Base-by-base conservation (phyloP, 1,284 basidiomycete genomes). In the Phaffia rhodozyma region DNA sequence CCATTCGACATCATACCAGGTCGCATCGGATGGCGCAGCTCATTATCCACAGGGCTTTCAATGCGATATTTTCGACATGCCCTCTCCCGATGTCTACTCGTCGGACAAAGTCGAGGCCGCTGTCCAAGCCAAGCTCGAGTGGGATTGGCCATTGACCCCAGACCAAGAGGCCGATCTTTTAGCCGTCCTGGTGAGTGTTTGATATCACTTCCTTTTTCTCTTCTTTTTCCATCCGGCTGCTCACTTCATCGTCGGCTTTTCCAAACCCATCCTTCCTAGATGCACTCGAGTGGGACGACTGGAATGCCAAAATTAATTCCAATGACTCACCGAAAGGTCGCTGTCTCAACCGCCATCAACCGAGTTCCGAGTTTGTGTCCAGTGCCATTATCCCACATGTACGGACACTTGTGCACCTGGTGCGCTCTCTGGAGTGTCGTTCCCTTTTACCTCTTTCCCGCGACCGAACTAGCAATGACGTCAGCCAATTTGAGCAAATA, bases 271-370 rank as follows among this genome's bases (percentile, higher is more conserved):
- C 16, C 13, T 7, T 11, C 13, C 13, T 16, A 43, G 38, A 43
- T 43, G n/a, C 84, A 85, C 67, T 84, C 83, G 3, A 80, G 79
- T 1, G 83, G 84, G 48, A 83, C 82, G 18, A 82, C 81, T 6
- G 76, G 81, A 29, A 75, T 77, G 67, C 77, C 76, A 13, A 81
- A 83, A 69, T 79, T 80, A 0, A 76, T 81, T 52, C 71, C 73
- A 25, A 70, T 76, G 55, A 77, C 75, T 0, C 80, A 82, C 69
- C 73, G 73, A 51, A 72, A 73, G 2, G 69, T 43, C 13, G 38
- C 38, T 7, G 76, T 21, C 65, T 80, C 16, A 73, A 72, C 18
- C 13, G 13, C 38, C 38, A 16, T 11, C 5, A 7, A 43, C 5
- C 38, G 38, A 11, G 13, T 7, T 16, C 38, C 38, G 7, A 56